A percentile compares a stretch with the other conserved stretches of the same genome.
phyloP scores from a whole-genome alignment of 2,329 filamentous ascomycete genomes.

The Eutypa lata region DNA sequence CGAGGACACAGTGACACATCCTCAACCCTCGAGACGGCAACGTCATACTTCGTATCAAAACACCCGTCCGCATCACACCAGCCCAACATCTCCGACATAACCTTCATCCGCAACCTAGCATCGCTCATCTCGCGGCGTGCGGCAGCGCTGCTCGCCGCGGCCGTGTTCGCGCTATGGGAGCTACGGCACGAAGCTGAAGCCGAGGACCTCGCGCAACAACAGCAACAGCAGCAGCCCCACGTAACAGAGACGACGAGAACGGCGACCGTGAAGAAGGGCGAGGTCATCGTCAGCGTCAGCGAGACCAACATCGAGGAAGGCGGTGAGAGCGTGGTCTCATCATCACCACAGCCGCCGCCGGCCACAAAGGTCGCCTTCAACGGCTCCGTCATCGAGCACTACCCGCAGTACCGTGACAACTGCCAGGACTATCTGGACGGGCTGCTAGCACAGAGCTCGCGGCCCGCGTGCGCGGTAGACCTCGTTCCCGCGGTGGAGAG shows the following conservation, averaged over 20 bases:
- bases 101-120: constrained; percentile 50
- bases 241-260: not conserved
- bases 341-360: constrained; percentile 18
- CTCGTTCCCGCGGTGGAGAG: constrained; percentile 71
- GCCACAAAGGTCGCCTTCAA: constrained; percentile 70
- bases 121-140: constrained; percentile 56
- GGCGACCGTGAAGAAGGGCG: constrained; percentile 20
- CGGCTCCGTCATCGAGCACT: constrained; percentile 76
- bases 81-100: constrained; percentile 42
- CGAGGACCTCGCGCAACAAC: constrained; percentile 30
- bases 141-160: constrained; percentile 56
- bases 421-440: constrained; percentile 64
- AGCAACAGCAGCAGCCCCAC: too few relatives aligned
- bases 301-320: constrained; percentile 43
- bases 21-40: constrained; percentile 39
- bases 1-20: constrained; percentile 40
- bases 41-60: constrained; percentile 44
- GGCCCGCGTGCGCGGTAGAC: constrained; percentile 43
- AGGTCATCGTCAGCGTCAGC: constrained; percentile 25
- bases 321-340: too few relatives aligned
- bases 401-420: constrained; percentile 61
- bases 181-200: constrained; percentile 47
- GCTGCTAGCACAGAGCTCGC: constrained; percentile 44
- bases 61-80: constrained; percentile 40
- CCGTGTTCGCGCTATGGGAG: constrained; percentile 58